These are phyloP conservation scores for Tephrocybe sp. DNA, from an alignment of 768 basidiomycete species.

Conservation along the genomic window DNA sequence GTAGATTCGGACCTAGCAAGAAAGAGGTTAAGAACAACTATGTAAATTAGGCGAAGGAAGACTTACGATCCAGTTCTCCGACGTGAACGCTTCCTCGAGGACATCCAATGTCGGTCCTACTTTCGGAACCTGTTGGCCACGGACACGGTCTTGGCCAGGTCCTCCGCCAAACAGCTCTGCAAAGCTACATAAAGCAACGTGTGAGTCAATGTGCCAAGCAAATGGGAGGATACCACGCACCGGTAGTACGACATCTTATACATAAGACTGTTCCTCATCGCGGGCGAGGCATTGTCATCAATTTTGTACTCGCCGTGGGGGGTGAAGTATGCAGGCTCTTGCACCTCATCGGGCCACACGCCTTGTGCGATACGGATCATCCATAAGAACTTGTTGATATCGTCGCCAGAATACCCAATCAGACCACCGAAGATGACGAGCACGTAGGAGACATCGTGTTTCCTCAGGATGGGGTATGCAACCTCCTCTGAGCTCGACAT, in stretches of 20 bases:
- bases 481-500: conserved; percentile 95
- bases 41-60: neutral
- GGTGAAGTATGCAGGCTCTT: conserved; percentile 94
- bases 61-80: conserved; percentile 98
- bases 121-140: conserved; percentile 80
- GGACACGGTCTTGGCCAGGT: conserved; percentile 80
- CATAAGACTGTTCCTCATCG: conserved; percentile 98
- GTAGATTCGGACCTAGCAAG: conserved; percentile 80
- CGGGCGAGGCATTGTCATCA: conserved; percentile 77
- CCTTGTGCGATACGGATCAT: conserved; percentile 96
- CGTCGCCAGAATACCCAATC: conserved; percentile 96
- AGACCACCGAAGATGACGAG: conserved; percentile 97
- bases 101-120: conserved; percentile 83
- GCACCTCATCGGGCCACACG: conserved; percentile 98
- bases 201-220: neutral
- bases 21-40: conserved; percentile 7
- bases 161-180: conserved; percentile 79
- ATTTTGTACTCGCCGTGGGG: conserved; percentile 90
- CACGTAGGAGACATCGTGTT: conserved; percentile 97
- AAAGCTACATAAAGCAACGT: conserved; percentile 51
- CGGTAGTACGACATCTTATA: conserved; percentile 99
- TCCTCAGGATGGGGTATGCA: conserved; percentile 94
- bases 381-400: conserved; percentile 99
- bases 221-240: conserved; percentile 32
- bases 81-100: conserved; percentile 97